phyloP scores from a whole-genome alignment of 78 protist species.

The Diacronema lutheri region DNA sequence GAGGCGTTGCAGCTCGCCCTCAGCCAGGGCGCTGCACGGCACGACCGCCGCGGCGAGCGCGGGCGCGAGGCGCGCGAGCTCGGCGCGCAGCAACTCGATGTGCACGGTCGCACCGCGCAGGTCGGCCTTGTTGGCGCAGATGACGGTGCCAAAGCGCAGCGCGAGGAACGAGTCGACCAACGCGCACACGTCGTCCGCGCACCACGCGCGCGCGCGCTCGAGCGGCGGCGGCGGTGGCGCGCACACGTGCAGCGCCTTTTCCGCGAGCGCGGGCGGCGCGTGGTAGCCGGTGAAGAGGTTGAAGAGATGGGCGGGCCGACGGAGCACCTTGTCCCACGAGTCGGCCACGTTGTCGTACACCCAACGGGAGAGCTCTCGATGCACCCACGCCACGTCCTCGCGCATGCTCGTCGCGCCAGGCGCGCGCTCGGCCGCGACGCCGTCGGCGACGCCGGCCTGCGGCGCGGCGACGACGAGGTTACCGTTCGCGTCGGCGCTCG shows the following conservation, averaged over 20 bases:
- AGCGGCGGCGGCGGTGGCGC: not conserved
- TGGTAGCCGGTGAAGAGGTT: slow-evolving; percentile 22
- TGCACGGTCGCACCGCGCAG: not conserved
- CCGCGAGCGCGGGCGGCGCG: not conserved
- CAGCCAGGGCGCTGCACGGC: slow-evolving; percentile 55
- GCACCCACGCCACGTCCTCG: slow-evolving; percentile 73
- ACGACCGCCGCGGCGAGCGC: slow-evolving; percentile 23
- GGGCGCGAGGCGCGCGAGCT: not conserved
- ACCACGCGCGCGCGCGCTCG: not conserved
- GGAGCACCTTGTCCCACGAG: slow-evolving; percentile 48
- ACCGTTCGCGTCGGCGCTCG: slow-evolving; percentile 73
- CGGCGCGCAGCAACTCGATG: not conserved
- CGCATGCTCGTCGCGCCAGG: not conserved
- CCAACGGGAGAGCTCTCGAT: slow-evolving; percentile 69
- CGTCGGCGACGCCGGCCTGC: not conserved
- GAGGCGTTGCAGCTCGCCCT: slow-evolving; percentile 33
- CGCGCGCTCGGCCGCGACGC: not conserved
- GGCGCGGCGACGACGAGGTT: not conserved
- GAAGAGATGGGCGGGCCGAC: slow-evolving; percentile 33
- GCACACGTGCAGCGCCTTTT: not conserved
- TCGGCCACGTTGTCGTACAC: slow-evolving; percentile 56
- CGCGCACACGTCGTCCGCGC: slow-evolving; percentile 26
- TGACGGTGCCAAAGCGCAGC: slow-evolving; percentile 62
- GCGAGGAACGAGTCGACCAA: slow-evolving; percentile 62
- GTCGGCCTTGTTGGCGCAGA: slow-evolving; percentile 60